Percentiles rank a stretch among this genome's conserved stretches.
phyloP scores from a whole-genome alignment of 2,329 filamentous ascomycete genomes.

The Lasiodiplodia sp. region DNA sequence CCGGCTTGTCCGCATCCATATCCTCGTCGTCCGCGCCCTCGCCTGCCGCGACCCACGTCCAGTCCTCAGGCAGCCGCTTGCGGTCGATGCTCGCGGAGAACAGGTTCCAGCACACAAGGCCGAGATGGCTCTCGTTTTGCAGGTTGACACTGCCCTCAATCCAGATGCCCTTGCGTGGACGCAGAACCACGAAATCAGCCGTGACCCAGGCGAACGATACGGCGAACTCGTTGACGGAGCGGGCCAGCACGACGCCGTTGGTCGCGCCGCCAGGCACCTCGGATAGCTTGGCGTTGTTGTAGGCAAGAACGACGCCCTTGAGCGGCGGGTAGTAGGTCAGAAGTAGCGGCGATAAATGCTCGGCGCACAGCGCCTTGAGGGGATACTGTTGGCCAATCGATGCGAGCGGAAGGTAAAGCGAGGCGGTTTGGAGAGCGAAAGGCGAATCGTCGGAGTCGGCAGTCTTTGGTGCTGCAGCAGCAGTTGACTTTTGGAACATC shows the following conservation, averaged over 20 bases:
- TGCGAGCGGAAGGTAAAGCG: conserved; percentile 79
- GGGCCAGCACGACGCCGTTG: conserved; percentile 24
- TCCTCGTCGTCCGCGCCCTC: conserved; percentile 40
- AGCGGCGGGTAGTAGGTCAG: conserved; percentile 79
- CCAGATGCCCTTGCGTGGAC: conserved; percentile 74
- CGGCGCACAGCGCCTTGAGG: conserved; percentile 73
- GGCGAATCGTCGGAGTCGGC: conserved; percentile 44
- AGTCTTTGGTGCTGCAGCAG: neutral
- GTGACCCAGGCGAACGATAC: conserved; percentile 89
- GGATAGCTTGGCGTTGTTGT: conserved; percentile 72
- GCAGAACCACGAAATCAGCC: conserved; percentile 83
- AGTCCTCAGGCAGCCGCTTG: conserved; percentile 75
- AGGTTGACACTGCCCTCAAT: conserved; percentile 85
- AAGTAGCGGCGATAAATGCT: conserved; percentile 76
- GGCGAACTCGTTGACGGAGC: conserved; percentile 71
- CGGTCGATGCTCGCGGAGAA: conserved; percentile 91
- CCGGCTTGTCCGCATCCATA: conserved; percentile 29
- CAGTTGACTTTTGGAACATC: neutral
- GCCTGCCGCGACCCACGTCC: conserved; percentile 79
- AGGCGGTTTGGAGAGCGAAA: conserved; percentile 80
- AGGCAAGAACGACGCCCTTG: conserved; percentile 76
- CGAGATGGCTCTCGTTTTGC: conserved; percentile 87
- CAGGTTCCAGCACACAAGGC: conserved; percentile 86
- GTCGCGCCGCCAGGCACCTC: conserved; percentile 55
- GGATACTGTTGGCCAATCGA: conserved; percentile 74